A percentile compares a stretch with the other conserved stretches of the same genome.
Evolutionary conservation across 441 rosid genomes (phyloP).

Genomic region (Jatropha multifida): DNA sequence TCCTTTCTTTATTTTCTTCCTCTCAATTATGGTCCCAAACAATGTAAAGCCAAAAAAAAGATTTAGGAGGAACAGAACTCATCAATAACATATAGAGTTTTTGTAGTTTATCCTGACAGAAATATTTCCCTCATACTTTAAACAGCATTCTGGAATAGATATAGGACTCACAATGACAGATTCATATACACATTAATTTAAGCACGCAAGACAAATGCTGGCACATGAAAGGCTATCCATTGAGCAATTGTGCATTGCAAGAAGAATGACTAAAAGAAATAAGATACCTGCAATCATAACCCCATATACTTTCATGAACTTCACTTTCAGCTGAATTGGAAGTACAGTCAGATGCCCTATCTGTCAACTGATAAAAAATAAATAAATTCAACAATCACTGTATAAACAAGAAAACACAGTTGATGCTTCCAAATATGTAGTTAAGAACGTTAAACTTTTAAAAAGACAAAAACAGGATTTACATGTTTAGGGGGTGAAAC

Average conservation of each 20-base stretch:
- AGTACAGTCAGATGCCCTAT: conserved; percentile 45
- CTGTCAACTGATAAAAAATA: conserved; percentile 46
- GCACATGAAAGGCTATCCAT: background rate
- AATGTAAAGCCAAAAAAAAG: background rate
- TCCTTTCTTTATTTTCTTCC: no score
- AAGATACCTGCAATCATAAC: conserved; percentile 52
- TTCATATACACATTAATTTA: background rate
- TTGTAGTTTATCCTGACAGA: background rate
- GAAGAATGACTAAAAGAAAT: conserved; percentile 18
- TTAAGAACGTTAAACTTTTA: background rate
- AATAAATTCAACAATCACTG: conserved; percentile 14
- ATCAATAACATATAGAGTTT: background rate
- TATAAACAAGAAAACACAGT: background rate
- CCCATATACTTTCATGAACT: conserved; percentile 55
- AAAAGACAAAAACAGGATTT: background rate
- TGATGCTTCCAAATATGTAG: conserved; percentile 9
- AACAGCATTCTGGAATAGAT: background rate
- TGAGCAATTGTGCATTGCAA: conserved; percentile 2
- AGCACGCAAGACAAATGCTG: background rate
- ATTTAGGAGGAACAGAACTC: background rate
- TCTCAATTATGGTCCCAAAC: no score
- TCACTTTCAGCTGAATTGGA: conserved; percentile 62
- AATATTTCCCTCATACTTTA: background rate
- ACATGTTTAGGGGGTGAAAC: background rate
- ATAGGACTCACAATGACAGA: background rate